Conservation (phyloP, 139 green algal genomes). For the Micractinium conductrix region DNA sequence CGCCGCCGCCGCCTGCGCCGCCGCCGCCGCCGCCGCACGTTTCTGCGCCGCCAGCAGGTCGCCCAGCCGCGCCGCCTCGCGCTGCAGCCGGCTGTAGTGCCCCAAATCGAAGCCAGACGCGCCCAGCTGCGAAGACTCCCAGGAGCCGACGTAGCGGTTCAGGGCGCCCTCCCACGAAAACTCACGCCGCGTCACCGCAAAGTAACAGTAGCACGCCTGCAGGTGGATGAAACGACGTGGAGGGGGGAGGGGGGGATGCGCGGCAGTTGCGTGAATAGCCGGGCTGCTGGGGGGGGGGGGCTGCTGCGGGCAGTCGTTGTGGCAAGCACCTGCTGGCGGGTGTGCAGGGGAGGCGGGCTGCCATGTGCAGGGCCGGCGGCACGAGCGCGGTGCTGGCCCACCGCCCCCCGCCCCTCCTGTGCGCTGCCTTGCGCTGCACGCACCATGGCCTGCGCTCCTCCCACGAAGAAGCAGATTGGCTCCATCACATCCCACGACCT, state of each 20-base stretch:
- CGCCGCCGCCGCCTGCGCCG: background rate
- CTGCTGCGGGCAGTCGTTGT: too few relatives aligned
- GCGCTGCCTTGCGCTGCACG: too few relatives aligned
- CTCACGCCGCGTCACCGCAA: slow-evolving; percentile 14
- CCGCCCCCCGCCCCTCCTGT: too few relatives aligned
- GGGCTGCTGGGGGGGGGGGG: too few relatives aligned
- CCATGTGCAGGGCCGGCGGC: background rate
- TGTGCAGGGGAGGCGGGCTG: background rate
- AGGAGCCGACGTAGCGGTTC: background rate
- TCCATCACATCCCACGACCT: slow-evolving; percentile 26
- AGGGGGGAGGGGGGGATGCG: background rate
- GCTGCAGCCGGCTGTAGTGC: background rate
- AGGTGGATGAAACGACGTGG: background rate
- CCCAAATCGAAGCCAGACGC: background rate
- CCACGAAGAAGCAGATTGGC: slow-evolving; percentile 33
- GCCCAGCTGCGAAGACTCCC: background rate
- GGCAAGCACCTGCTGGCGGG: background rate
- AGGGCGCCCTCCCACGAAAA: slow-evolving; percentile 23
- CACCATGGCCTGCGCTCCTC: slow-evolving; percentile 13
- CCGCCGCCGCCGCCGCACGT: background rate
- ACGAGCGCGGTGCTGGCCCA: too few relatives aligned
- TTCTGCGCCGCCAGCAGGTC: slow-evolving; percentile 6
- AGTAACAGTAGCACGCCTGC: slow-evolving; percentile 1
- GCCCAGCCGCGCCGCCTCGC: background rate
- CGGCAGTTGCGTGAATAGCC: too few relatives aligned